Base-by-base conservation (phyloP, 495 filamentous ascomycete genomes). In the Peziza echinospora region DNA sequence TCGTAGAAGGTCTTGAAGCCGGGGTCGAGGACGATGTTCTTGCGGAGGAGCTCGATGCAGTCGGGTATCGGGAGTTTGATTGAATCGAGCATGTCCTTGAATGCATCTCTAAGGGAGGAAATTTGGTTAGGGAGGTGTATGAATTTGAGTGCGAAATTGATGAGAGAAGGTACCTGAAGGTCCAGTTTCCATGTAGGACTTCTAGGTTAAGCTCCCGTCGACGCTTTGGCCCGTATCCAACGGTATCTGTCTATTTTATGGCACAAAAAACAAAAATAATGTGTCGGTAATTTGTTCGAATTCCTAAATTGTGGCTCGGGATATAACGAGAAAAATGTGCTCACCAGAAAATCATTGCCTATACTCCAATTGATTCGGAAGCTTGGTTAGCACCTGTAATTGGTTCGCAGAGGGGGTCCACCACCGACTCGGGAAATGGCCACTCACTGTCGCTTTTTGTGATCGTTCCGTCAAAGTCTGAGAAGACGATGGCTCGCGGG, bases 381-480 rank as follows among this genome's bases (percentile, higher is more conserved):
- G 8, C 8, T 34, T n/a, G 26, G 26, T 8, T n/a, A n/a, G n/a
- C n/a, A n/a, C n/a, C n/a, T n/a, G n/a, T n/a, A n/a, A n/a, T n/a
- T n/a, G n/a, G 26, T 34, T 34, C 26, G 26, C 8, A 34, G 26
- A n/a, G n/a, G n/a, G n/a, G n/a, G n/a, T n/a, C n/a, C n/a, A n/a
- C n/a, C n/a, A n/a, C n/a, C n/a, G n/a, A n/a, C n/a, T n/a, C n/a
- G n/a, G n/a, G n/a, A n/a, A n/a, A 21, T 2, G 37, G 26, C 37
- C 24, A 66, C 73, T 61, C 53, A 76, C 76, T 87, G 65, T 93
- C 84, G 53, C 80, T 71, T 47, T 81, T 66, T 24, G 86, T 94
- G 55, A 96, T 89, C 25, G 89, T 94, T 45, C 87, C 87, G 58
- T 96, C 87, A 52, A 96, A 96, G 63, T 96, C 87, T 34, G 86